These are phyloP conservation scores for Bombardia bombarda DNA, from an alignment of 495 filamentous ascomycete species.

Conservation along the genomic window DNA sequence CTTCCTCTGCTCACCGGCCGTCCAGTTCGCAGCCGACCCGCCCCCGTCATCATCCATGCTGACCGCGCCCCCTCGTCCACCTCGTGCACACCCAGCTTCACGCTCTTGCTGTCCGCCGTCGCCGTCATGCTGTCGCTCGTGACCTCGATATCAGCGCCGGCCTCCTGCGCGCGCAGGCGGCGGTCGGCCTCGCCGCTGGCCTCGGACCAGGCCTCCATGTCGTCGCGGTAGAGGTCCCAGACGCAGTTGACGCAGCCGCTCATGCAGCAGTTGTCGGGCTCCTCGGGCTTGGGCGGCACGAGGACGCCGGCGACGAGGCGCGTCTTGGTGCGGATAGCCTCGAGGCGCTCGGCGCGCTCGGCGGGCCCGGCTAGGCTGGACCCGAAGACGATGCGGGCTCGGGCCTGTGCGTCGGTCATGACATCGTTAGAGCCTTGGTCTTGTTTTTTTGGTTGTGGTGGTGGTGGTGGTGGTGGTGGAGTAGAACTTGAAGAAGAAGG, in stretches of 20 bases:
- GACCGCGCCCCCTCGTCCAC: conserved; percentile 16
- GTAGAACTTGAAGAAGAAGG: conserved; percentile 16
- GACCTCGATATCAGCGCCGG: conserved; percentile 13
- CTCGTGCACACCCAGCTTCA: conserved; percentile 5
- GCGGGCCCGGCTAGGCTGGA: conserved; percentile 57
- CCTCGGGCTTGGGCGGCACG: conserved; percentile 74
- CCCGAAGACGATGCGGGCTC: conserved; percentile 68
- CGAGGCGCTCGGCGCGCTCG: conserved; percentile 56
- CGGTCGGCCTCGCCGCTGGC: conserved; percentile 48
- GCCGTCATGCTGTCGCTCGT: conserved; percentile 12
- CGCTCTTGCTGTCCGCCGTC: background rate
- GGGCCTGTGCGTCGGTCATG: conserved; percentile 35
- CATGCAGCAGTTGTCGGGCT: conserved; percentile 99
- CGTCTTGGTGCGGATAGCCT: conserved; percentile 42
- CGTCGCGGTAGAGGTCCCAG: conserved; percentile 86
- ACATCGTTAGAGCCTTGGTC: conserved; percentile 22
- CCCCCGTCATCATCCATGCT: conserved; percentile 82
- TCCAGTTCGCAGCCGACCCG: conserved; percentile 63
- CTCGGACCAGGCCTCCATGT: conserved; percentile 79
- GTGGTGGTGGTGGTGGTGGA: conserved; percentile 4
- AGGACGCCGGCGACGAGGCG: conserved; percentile 66
- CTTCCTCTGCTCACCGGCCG: conserved; percentile 23
- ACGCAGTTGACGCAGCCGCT: conserved; percentile 96
- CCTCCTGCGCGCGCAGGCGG: conserved; percentile 25
- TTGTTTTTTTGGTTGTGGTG: conserved; percentile 17